Conservation (phyloP, 2,329 filamentous ascomycete genomes). For the Metarhizium guizhouense region DNA sequence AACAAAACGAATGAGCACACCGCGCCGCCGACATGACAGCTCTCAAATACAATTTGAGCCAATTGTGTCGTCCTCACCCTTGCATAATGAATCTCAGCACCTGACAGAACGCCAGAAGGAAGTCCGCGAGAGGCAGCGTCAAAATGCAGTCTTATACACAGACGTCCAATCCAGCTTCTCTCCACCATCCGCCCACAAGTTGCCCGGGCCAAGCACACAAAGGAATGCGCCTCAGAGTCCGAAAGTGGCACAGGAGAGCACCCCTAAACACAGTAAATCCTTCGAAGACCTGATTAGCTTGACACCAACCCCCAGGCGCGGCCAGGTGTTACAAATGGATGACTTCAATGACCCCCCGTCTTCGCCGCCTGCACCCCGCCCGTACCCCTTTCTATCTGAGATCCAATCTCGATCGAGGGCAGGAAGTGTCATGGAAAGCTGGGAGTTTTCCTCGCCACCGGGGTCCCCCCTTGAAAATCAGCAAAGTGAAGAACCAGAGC, state of each 20-base stretch:
- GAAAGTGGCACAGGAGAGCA: conserved; percentile 25
- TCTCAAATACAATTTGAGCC: conserved; percentile 72
- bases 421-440: conserved; percentile 27
- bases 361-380: conserved; percentile 47
- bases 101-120: conserved; percentile 76
- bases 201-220: conserved; percentile 9
- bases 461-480: conserved; percentile 36
- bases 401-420: conserved; percentile 39
- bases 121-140: conserved; percentile 62
- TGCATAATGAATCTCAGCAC: conserved; percentile 55
- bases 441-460: conserved; percentile 50
- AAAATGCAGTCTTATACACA: conserved; percentile 58
- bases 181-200: conserved; percentile 14
- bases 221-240: conserved; percentile 7
- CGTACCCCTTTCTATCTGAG: conserved; percentile 42
- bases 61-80: conserved; percentile 50
- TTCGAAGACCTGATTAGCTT: conserved; percentile 47
- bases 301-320: conserved; percentile 52
- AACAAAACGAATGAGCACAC: conserved; percentile 26
- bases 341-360: conserved; percentile 47
- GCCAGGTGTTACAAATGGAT: conserved; percentile 39
- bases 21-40: conserved; percentile 64
- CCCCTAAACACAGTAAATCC: conserved; percentile 35
- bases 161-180: conserved; percentile 49
- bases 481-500: conserved; percentile 13